A percentile compares a stretch with the other conserved stretches of the same genome.
Conservation (phyloP, 2,329 filamentous ascomycete species). For the Stachybotrys elegans region DNA sequence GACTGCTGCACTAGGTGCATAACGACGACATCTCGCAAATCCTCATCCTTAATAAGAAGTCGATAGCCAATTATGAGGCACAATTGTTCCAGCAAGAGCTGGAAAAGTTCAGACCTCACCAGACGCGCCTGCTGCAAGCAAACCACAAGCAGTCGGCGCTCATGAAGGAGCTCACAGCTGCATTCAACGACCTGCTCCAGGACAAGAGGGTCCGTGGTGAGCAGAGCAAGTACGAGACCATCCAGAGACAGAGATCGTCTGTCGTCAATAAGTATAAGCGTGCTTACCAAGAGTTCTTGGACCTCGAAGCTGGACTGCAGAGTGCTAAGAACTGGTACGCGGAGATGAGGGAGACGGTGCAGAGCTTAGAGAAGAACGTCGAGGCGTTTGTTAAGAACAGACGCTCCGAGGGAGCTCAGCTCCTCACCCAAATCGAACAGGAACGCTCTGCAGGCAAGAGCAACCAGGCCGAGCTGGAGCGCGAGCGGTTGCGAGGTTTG, state of each 20-base stretch:
- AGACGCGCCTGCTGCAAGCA: conserved; percentile 84
- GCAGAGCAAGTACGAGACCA: conserved; percentile 89
- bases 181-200: conserved; percentile 83
- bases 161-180: conserved; percentile 88
- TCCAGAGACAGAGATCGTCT: conserved; percentile 74
- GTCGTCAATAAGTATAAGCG: conserved; percentile 87
- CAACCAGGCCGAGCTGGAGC: conserved; percentile 71
- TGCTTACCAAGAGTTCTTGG: conserved; percentile 87
- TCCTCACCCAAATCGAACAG: conserved; percentile 83
- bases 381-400: conserved; percentile 96
- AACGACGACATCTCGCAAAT: conserved; percentile 97
- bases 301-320: conserved; percentile 78
- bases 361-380: conserved; percentile 90
- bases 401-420: conserved; percentile 81
- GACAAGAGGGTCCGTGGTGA: conserved; percentile 91
- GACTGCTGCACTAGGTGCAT: conserved; percentile 61
- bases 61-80: conserved; percentile 83
- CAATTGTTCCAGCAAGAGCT: conserved; percentile 93
- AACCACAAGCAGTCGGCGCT: conserved; percentile 92
- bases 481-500: conserved; percentile 78
- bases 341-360: conserved; percentile 93
- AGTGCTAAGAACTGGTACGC: conserved; percentile 90
- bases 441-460: conserved; percentile 59
- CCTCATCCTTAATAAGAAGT: conserved; percentile 95
- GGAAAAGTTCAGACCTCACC: conserved; percentile 94